Evolutionary conservation across 2,329 filamentous ascomycete species (phyloP), one percentile per base, ranked within the genome.

Genomic region (Xylaria sp.): DNA sequence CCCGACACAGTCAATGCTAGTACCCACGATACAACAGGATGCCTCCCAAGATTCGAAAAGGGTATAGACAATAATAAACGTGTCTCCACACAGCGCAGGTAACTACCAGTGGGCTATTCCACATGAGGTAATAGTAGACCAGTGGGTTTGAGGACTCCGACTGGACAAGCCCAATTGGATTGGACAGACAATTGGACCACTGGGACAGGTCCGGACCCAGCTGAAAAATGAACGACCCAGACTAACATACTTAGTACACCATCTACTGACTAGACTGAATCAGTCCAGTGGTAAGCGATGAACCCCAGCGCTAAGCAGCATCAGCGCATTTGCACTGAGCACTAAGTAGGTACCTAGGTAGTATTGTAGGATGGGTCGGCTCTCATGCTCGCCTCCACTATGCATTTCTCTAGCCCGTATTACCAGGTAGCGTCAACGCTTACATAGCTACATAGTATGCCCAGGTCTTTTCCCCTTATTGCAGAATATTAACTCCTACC

Each of bases 1-100:
- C 48, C 59, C 14, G 21, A 45, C 4, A 8, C 54, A n/a, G 19
- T 2, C 24, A 27, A 27, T 27, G 24, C 24, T 53, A 27, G 24
- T 27, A 27, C 24, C 24, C 24, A 27, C 24, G 24, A 27, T 27
- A 27, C 39, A 14, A 45, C 19, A 54, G 62, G 61, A 68, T 68
- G 66, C 61, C 66, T 68, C 66, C 53, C 62, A 62, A 34, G 60
- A 34, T 21, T 48, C 59, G 36, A 42, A 69, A 61, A 53, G 34
- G 50, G 60, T 27, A 60, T 62, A 66, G 58, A 34, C 11, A 8
- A 17, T n/a, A 19, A 45, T 47, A 42, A 14, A 39, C 39, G 42
- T 19, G 42, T 47, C n/a, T 47, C 42, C 48, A 27, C 48, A 51
- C 30, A 51, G 48, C 24, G 48, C 19, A 17, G 27, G 21, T 51